Base-by-base conservation (phyloP, 2,329 filamentous ascomycete species). In the Trichoderma pleuroti region DNA sequence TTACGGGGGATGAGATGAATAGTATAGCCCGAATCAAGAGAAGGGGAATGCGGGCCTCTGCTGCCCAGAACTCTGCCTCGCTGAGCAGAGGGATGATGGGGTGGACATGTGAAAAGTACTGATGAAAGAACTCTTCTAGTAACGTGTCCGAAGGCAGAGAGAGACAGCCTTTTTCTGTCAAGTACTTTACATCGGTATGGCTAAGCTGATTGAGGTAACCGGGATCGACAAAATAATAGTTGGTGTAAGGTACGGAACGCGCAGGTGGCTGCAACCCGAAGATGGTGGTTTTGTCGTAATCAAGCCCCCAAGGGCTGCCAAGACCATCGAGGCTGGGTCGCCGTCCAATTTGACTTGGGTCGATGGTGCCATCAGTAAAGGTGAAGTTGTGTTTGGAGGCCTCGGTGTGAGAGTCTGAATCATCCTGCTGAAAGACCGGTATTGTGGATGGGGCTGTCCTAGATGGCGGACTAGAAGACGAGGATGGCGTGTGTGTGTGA, bases 191-290 rank as follows among this genome's bases (percentile, higher is more conserved):
- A 32, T 70, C 67, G 5, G 18, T 57, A 26, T 70, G 67, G 18
- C 46, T 42, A 4, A 62, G 67, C 16, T 70, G 42, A 42, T 70
- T 57, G 42, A 70, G 46, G 14, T 30, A 62, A 3, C 67, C 67
- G 32, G 67, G 42, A 32, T 70, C 67, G 24, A 70, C 59, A 42
- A 70, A 70, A n/a, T 70, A 56, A 46, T 70, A 70, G 67, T 24
- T 62, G 46, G 67, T 42, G 16, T 62, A 63, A 12, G 67, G 46
- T 1, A 70, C 59, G 18, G 62, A 56, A 42, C 18, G 42, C 12
- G 54, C 11, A 5, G 54, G 65, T 32, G 56, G 36, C 3, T 52
- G 49, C 24, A 57, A 28, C n/a, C 63, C 63, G 8, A 66, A 52
- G 32, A 56, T 39, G 32, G 63, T 36, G 12, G 34, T 52, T 49